phyloP scores from a whole-genome alignment of 2,329 filamentous ascomycete genomes.

The Metarhizium rileyi region DNA sequence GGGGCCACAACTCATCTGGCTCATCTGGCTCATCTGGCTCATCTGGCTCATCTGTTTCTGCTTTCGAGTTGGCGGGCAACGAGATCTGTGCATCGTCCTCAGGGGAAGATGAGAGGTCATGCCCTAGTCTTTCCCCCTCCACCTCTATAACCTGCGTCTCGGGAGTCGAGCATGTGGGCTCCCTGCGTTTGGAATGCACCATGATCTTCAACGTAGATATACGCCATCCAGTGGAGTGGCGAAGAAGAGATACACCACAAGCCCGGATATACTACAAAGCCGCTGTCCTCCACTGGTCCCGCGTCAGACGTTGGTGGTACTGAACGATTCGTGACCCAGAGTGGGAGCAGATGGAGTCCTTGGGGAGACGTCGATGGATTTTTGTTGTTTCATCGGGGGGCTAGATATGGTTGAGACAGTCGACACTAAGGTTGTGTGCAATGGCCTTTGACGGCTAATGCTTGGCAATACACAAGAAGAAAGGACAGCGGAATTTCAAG shows the following conservation, averaged over 20 bases:
- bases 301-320: conserved; percentile 6
- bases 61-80: not conserved
- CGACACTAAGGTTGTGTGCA: conserved; percentile 8
- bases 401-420: conserved; percentile 8
- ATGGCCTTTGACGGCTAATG: not conserved
- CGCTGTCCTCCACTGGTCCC: conserved; percentile 7
- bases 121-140: conserved; percentile 15
- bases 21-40: not conserved
- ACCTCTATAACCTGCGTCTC: conserved; percentile 19
- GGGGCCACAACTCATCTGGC: not conserved
- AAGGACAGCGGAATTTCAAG: not conserved
- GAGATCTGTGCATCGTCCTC: conserved; percentile 8
- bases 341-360: conserved; percentile 8
- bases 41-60: not conserved
- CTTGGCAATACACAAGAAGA: not conserved
- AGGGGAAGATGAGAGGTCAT: conserved; percentile 18
- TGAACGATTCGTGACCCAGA: conserved; percentile 1
- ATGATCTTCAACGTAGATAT: conserved; percentile 12
- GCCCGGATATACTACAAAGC: not conserved
- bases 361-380: conserved; percentile 9
- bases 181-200: conserved; percentile 18
- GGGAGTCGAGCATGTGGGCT: conserved; percentile 10
- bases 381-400: conserved; percentile 18
- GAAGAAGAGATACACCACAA: not conserved
- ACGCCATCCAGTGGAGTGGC: conserved; percentile 14